Evolutionary conservation across 192 early-diverging fungal species (phyloP).

Genomic region (Entomortierella lignicola): DNA sequence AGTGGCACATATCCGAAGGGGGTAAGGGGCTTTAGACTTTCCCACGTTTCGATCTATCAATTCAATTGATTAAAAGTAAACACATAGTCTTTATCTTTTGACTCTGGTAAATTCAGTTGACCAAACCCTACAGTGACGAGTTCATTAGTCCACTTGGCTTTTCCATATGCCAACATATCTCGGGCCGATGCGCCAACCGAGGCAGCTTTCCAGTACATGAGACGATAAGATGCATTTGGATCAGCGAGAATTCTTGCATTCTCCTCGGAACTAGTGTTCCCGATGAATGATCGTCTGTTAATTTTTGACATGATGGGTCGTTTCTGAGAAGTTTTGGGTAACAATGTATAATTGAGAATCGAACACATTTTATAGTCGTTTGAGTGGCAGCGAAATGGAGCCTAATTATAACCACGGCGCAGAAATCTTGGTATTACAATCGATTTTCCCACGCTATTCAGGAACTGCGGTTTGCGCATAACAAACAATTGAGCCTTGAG

Average conservation of each 20-base stretch:
- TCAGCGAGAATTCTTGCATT: constrained; percentile 16
- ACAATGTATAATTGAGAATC: too few relatives aligned
- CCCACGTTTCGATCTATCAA: constrained; percentile 7
- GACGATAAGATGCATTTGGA: constrained; percentile 5
- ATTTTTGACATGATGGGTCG: too few relatives aligned
- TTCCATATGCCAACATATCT: constrained; percentile 36
- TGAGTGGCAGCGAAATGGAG: too few relatives aligned
- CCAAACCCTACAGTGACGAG: neutral
- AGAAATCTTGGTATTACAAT: too few relatives aligned
- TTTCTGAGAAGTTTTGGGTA: too few relatives aligned
- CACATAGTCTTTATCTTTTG: too few relatives aligned
- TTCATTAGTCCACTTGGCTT: constrained; percentile 29
- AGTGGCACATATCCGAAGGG: constrained; percentile 30
- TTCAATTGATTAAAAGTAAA: too few relatives aligned
- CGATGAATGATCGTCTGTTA: constrained; percentile 5
- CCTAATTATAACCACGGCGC: too few relatives aligned
- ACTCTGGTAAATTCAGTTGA: too few relatives aligned
- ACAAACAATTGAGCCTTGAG: neutral
- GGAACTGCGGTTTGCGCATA: constrained; percentile 11
- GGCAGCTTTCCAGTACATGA: constrained; percentile 26
- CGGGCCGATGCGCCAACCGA: constrained; percentile 20
- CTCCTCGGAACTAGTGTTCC: constrained; percentile 12
- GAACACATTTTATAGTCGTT: too few relatives aligned
- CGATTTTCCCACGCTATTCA: neutral
- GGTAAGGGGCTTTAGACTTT: constrained; percentile 3